Evolutionary conservation across 768 basidiomycete species (phyloP).

Genomic region (Termitomyces sp.): DNA sequence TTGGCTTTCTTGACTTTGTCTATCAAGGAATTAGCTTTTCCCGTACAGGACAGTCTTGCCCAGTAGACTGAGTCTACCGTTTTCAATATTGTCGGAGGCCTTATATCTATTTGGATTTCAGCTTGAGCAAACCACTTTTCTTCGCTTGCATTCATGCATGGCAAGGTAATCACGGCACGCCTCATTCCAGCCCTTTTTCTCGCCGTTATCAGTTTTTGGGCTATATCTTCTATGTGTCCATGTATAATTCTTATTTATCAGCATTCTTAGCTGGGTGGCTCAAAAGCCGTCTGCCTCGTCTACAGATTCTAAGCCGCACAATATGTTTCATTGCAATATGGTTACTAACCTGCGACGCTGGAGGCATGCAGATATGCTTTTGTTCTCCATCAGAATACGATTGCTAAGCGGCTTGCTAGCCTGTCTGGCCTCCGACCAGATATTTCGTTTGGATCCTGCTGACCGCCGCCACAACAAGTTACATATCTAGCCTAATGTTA

Average conservation of each 20-base stretch:
- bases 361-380: conserved; percentile 21
- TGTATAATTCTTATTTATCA: background rate
- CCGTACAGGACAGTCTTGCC: conserved; percentile 39
- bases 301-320: conserved; percentile 38
- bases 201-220: conserved; percentile 30
- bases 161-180: conserved; percentile 23
- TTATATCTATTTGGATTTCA: conserved; percentile 31
- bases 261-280: conserved; percentile 16
- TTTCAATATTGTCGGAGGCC: conserved; percentile 36
- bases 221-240: conserved; percentile 13
- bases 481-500: conserved; percentile 31
- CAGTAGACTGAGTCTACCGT: conserved; percentile 42
- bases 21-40: conserved; percentile 43
- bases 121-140: conserved; percentile 17
- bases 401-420: background rate
- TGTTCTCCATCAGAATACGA: background rate
- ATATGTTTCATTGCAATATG: conserved; percentile 43
- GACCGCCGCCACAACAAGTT: conserved; percentile 29
- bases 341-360: conserved; percentile 34
- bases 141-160: conserved; percentile 6
- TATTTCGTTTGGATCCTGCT: conserved; percentile 37
- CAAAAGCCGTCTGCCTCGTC: conserved; percentile 41
- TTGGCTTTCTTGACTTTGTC: conserved; percentile 33
- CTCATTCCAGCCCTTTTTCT: conserved; percentile 37
- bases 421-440: conserved; percentile 22